Percentiles rank a stretch among this genome's conserved stretches.
Evolutionary conservation across 306 rosid genomes (phyloP).

Genomic region (Lathyrus oleraceus): DNA sequence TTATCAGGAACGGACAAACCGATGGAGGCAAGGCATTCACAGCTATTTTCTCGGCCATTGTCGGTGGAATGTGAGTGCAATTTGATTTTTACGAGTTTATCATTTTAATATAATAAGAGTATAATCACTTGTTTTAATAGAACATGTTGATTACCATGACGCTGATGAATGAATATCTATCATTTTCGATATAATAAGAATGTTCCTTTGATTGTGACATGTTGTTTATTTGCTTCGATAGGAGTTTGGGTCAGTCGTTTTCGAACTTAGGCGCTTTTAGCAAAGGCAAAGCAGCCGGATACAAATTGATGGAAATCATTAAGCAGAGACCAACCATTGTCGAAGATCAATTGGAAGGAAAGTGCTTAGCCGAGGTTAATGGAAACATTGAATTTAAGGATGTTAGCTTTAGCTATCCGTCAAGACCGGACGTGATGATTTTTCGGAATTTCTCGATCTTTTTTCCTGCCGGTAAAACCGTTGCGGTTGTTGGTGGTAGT

Average conservation of each 20-base stretch:
- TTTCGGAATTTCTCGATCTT: conserved; percentile 81
- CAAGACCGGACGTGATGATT: conserved; percentile 85
- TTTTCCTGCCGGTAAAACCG: conserved; percentile 93
- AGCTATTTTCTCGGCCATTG: conserved; percentile 96
- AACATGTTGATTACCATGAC: background rate
- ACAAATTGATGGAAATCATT: conserved; percentile 92
- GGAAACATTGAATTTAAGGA: conserved; percentile 90
- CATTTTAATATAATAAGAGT: no score
- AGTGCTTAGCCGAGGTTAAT: conserved; percentile 65
- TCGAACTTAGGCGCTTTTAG: conserved; percentile 97
- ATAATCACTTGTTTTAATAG: no score
- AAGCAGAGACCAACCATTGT: conserved; percentile 80
- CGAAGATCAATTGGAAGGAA: conserved; percentile 73
- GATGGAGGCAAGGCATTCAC: conserved; percentile 99
- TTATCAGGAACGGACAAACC: conserved; percentile 87
- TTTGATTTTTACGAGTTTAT: background rate
- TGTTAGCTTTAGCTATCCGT: conserved; percentile 91
- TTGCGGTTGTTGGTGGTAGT: conserved; percentile 97
- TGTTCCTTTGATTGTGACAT: background rate
- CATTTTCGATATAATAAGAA: background rate
- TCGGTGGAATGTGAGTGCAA: conserved; percentile 91
- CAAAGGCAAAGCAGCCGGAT: conserved; percentile 96
- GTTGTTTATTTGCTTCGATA: conserved; percentile 38
- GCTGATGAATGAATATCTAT: background rate
- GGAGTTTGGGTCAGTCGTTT: conserved; percentile 99